Evolutionary conservation across 2,329 filamentous ascomycete species (phyloP), one percentile per base, ranked within the genome.

Genomic region (Pseudopyricularia cyperi): DNA sequence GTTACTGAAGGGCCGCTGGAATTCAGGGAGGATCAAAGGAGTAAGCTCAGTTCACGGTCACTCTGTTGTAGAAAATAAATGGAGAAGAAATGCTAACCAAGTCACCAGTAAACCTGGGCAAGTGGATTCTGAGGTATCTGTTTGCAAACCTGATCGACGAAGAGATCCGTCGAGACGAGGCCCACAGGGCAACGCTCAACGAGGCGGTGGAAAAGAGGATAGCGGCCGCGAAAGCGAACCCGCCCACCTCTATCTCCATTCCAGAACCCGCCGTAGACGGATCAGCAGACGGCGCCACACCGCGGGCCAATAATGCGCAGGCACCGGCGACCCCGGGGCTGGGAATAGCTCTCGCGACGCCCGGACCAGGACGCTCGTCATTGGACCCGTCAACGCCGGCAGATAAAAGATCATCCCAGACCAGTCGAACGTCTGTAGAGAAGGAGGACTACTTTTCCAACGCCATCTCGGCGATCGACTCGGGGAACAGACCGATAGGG

Each of bases 51-150:
- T 24, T 6, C 14, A 35, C 19, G 26, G n/a, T 14, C 28, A n/a
- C 15, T 24, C 26, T 33, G 7, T 2, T 42, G 47, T 26, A 11
- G 48, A 14, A 14, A 7, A 44, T 46, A 15, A 28, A 15, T 22
- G 34, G 12, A 28, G 14, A 50, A 9, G 30, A 53, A 19, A 44
- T 1, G 22, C 39, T 44, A 44, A 44, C 19, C 11, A 44, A 24
- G 12, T 33, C 37, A 30, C n/a, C 57, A 93, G 87, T 97, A 66
- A 97, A 95, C 62, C 80, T 97, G 46, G 93, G 93, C 8, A 95
- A 95, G 72, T 98, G 93, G 93, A 82, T 97, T 46, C 71, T 98
- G 54, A 81, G 93, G 33, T 95, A 96, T 66, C 75, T 98, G 0
- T 98, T 98, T 68, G 82, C 85, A 9, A 85, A 86, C 52, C 73